These are phyloP conservation scores for Coemansia sp. DNA, from an alignment of 192 early-diverging fungal genomes.

Conservation along the genomic window DNA sequence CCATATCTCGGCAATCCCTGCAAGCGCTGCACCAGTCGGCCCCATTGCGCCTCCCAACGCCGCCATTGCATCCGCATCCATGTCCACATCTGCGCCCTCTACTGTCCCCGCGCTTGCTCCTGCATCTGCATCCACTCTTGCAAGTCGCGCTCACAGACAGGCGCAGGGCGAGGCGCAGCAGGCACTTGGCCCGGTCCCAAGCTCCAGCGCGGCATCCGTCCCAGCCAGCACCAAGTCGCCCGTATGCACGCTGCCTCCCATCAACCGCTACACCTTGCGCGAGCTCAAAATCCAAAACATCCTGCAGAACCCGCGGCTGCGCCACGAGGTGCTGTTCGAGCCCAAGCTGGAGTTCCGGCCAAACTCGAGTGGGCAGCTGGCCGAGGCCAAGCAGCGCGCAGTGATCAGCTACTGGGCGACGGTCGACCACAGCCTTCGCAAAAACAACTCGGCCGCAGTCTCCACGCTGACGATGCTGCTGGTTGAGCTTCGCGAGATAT, in stretches of 20 bases:
- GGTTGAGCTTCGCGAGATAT: constrained; percentile 74
- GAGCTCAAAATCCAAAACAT: constrained; percentile 86
- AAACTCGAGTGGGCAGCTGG: constrained; percentile 75
- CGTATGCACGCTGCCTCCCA: constrained; percentile 60
- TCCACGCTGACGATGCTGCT: constrained; percentile 65
- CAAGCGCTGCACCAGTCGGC: not conserved
- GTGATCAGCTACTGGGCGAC: constrained; percentile 73
- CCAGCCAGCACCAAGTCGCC: not conserved
- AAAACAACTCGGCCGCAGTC: not conserved
- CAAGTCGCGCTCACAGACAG: constrained; percentile 5
- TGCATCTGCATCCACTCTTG: not conserved
- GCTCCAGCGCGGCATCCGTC: not conserved
- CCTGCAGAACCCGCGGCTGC: constrained; percentile 79
- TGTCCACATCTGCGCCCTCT: not conserved
- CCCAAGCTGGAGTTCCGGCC: constrained; percentile 89
- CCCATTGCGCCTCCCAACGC: not conserved
- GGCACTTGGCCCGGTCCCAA: not conserved
- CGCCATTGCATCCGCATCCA: constrained; percentile 3
- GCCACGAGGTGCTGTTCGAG: constrained; percentile 91
- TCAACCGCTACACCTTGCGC: constrained; percentile 84
- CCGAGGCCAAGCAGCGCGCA: constrained; percentile 63
- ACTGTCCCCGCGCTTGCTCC: not conserved
- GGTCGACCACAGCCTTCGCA: constrained; percentile 61
- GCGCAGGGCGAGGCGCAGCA: constrained; percentile 3
- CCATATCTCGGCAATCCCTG: not conserved